Evolutionary conservation across 2,329 filamentous ascomycete species (phyloP).

Genomic region (Pestalotiopsis sp.): DNA sequence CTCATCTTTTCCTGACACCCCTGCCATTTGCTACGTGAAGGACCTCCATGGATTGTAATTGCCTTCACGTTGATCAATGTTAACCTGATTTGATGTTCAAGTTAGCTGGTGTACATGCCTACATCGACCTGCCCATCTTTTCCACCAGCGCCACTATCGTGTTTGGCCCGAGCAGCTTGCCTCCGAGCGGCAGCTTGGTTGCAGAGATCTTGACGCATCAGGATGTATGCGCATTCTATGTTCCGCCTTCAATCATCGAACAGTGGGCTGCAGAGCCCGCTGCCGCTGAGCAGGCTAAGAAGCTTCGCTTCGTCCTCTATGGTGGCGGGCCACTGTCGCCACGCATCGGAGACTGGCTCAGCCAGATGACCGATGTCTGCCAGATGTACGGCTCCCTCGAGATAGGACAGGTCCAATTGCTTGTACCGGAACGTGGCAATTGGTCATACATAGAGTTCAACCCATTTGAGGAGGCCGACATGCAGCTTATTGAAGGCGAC

Average conservation of each 20-base stretch:
- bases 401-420: not conserved
- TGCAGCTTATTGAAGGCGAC: not conserved
- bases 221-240: not conserved
- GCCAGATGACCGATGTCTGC: not conserved
- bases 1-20: too few species aligned
- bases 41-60: not conserved
- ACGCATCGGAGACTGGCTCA: not conserved
- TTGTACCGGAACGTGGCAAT: not conserved
- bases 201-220: not conserved
- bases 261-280: not conserved
- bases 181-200: not conserved
- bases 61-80: not conserved
- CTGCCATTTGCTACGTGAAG: too few species aligned
- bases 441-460: not conserved
- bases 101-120: not conserved
- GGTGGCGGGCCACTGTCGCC: not conserved
- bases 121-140: not conserved
- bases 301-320: not conserved
- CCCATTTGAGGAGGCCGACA: not conserved
- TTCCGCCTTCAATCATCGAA: not conserved
- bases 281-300: not conserved
- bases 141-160: not conserved
- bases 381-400: not conserved
- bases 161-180: not conserved
- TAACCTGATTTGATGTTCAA: not conserved